Base-by-base conservation (phyloP, 2,329 filamentous ascomycete genomes). In the Paracoccidioides brasiliensis region DNA sequence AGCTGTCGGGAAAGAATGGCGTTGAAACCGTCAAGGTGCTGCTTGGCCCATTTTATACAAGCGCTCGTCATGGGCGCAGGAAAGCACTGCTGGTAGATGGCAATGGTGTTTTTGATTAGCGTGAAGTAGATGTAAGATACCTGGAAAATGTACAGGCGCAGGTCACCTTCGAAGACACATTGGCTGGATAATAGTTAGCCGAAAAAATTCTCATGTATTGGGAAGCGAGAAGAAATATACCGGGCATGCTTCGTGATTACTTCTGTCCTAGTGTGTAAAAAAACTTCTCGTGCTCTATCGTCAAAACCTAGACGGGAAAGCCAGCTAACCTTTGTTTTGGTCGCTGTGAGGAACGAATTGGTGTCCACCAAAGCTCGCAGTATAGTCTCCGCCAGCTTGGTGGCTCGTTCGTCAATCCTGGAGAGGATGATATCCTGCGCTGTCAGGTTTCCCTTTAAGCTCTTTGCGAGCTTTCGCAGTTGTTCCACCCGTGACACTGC, bases 1-100 rank as follows among this genome's bases (percentile, higher is more conserved):
- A 98, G 75, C 72, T 97, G 93, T 57, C 91, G 78, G 40, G 80
- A 82, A 41, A 98, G 76, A 52, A 93, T 83, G 48, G 78, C 78
- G 64, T 96, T 97, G 76, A 97, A 97, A 1, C 83, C 83, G 63
- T 96, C 90, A 1, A 97, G 83, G 67, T 95, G 84, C 63, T 93
- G 86, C 71, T 96, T 97, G n/a, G 90, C 90, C 93, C 93, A 98
- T 67, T 91, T 94, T 64, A 98, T 91, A 64, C 90, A 95, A 0
- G 90, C 90, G 64, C 89, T 95, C 80, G 93, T 94, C 76, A 93
- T 88, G 12, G 83, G 78, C 32, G 88, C 80, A 9, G 90, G 85
- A 67, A 97, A 97, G 68, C 89, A 95, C 54, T 73, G 71, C 75
- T 95, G 89, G 71, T 93, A 96, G 65, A 88, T 90, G 65, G 81